phyloP scores from a whole-genome alignment of 371 early-diverging fungal species.

The Lichtheimia hyalospora region DNA sequence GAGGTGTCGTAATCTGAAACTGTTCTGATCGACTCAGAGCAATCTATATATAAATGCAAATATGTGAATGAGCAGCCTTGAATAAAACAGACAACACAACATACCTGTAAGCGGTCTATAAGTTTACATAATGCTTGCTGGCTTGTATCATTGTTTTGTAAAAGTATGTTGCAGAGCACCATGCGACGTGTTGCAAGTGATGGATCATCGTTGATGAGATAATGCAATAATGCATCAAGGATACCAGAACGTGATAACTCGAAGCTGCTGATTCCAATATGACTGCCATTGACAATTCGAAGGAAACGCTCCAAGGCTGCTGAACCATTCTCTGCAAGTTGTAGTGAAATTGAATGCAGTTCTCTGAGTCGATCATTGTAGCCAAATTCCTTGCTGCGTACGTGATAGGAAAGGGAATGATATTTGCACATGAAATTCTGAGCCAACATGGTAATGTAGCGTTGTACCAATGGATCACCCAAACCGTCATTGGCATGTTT shows the following conservation, averaged over 20 bases:
- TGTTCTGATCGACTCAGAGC: slow-evolving; percentile 2
- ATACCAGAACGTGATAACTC: slow-evolving; percentile 79
- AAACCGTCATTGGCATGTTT: slow-evolving; percentile 25
- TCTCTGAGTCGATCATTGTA: slow-evolving; percentile 1
- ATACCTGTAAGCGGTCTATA: not conserved
- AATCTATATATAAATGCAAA: too few relatives aligned
- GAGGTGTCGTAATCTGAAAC: not conserved
- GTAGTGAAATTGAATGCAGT: slow-evolving; percentile 1
- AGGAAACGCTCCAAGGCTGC: slow-evolving; percentile 13
- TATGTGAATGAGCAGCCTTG: too few relatives aligned
- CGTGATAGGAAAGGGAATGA: not conserved
- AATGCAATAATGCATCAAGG: slow-evolving; percentile 53
- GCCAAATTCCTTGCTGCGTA: not conserved
- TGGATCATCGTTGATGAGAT: slow-evolving; percentile 30
- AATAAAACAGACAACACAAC: too few relatives aligned
- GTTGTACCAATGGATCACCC: slow-evolving; percentile 28
- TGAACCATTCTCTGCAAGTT: not conserved
- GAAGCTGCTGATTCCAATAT: slow-evolving; percentile 68
- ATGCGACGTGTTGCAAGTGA: not conserved
- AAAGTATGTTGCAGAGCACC: not conserved
- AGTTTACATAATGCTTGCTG: slow-evolving; percentile 1
- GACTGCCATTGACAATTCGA: slow-evolving; percentile 21
- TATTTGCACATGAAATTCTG: slow-evolving; percentile 19
- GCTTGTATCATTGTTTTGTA: not conserved
- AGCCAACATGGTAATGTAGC: slow-evolving; percentile 30